These are phyloP conservation scores for Diaporthe nobilis DNA, from an alignment of 2,329 filamentous ascomycete genomes.

Conservation along the genomic window DNA sequence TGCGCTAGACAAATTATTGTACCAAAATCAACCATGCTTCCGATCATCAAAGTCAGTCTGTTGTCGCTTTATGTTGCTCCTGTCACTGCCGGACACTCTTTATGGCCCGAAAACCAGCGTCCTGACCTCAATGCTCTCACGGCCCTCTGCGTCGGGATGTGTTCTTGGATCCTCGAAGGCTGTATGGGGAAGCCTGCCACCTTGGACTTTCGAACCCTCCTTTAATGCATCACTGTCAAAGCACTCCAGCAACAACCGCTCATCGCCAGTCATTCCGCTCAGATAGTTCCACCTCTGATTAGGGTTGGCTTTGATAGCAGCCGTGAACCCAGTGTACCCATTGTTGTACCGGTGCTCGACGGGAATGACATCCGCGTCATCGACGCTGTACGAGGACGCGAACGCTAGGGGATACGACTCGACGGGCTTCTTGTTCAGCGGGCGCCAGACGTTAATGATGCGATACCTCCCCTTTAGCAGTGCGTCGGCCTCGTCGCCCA, in stretches of 20 bases:
- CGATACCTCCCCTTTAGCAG: conserved; percentile 80
- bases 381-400: conserved; percentile 73
- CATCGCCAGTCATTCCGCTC: conserved; percentile 81
- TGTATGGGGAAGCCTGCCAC: conserved; percentile 77
- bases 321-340: conserved; percentile 80
- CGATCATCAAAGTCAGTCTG: not conserved
- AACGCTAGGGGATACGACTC: conserved; percentile 78
- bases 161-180: conserved; percentile 85
- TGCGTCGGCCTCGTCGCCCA: conserved; percentile 74
- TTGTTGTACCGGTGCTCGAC: conserved; percentile 82
- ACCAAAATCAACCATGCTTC: not conserved
- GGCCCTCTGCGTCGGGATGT: conserved; percentile 75
- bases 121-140: conserved; percentile 92
- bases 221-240: conserved; percentile 76
- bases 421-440: conserved; percentile 70
- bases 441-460: conserved; percentile 91
- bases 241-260: conserved; percentile 84
- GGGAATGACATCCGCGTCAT: conserved; percentile 75
- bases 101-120: conserved; percentile 83
- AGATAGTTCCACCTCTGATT: conserved; percentile 84
- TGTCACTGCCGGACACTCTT: conserved; percentile 32
- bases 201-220: conserved; percentile 62
- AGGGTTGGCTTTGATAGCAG: conserved; percentile 73
- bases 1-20: conserved; percentile 11
- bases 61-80: not conserved